Evolutionary conservation across 1,284 basidiomycete genomes (phyloP), one percentile per base, ranked within the genome.

Genomic region (Entoloma clypeatum): DNA sequence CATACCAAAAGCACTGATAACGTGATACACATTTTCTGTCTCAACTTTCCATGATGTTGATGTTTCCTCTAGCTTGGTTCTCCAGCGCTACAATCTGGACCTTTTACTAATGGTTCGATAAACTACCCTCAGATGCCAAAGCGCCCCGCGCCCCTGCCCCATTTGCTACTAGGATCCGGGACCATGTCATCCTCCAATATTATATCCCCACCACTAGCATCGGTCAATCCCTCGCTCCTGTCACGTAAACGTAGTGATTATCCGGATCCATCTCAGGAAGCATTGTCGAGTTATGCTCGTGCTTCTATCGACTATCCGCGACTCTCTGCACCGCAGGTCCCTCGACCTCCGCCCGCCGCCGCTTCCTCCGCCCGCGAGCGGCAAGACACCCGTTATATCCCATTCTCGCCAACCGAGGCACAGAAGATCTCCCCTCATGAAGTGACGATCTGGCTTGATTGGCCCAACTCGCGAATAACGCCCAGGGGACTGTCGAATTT

Each of bases 401-500:
- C 60, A 5, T 42, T 46, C 57, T 65, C 45, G 3, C 57, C 69
- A 11, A 51, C 51, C 61, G 49, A 72, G 47, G 74, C 78, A 2
- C 85, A 81, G 16, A 72, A 75, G 23, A 85, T 87, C 45, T 59
- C 62, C 17, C 80, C 77, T n/a, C 77, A 81, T 38, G 90, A 86
- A 7, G 79, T 90, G 14, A 70, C 71, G 7, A 92, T 87, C 60
- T 94, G 91, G 92, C 62, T 71, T 11, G 86, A 91, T 59, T 69
- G n/a, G n/a, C 77, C 29, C 75, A 83, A 50, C 77, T 94, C 44
- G 90, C 88, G 11, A 78, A 86, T 25, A 86, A 86, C 0, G 95
- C n/a, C n/a, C n/a, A n/a, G n/a, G n/a, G n/a, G 95, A 2, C 63
- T 99, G 60, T 93, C 92, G 75, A 99, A 99, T 62, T 62, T 99